Conservation (phyloP, 2,329 filamentous ascomycete species). For the Phyllosticta capitalensis region DNA sequence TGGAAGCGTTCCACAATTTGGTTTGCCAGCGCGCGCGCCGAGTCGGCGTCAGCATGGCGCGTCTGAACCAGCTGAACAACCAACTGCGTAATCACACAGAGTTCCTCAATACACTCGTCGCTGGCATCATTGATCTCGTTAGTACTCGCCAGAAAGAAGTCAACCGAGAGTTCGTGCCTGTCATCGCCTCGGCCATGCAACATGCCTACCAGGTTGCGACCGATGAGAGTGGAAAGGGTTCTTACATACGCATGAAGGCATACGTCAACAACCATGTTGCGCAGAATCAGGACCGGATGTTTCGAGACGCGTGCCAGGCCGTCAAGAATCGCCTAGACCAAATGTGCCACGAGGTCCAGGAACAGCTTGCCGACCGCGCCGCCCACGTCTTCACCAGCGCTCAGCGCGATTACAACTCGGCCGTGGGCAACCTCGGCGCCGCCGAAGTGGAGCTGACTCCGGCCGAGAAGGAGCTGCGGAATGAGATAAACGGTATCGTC, state of each 20-base stretch:
- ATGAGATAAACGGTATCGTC: not conserved
- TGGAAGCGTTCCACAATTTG: slow-evolving; percentile 34
- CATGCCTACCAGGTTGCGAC: slow-evolving; percentile 38
- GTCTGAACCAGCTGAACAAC: slow-evolving; percentile 30
- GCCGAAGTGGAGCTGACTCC: not conserved
- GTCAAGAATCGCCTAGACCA: slow-evolving; percentile 32
- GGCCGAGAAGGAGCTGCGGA: not conserved
- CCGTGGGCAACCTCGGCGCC: slow-evolving; percentile 20
- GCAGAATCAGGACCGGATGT: slow-evolving; percentile 38
- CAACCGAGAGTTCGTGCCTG: slow-evolving; percentile 45
- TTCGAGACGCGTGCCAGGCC: slow-evolving; percentile 33
- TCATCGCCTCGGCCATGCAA: slow-evolving; percentile 38
- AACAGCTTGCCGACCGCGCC: slow-evolving; percentile 34
- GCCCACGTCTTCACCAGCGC: slow-evolving; percentile 35
- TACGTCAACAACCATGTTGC: slow-evolving; percentile 40
- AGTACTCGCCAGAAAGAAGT: slow-evolving; percentile 41
- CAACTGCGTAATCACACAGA: slow-evolving; percentile 35
- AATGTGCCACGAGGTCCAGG: slow-evolving; percentile 36
- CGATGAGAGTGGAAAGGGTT: slow-evolving; percentile 38
- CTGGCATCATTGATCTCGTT: slow-evolving; percentile 27
- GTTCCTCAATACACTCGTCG: slow-evolving; percentile 31
- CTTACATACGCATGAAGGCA: slow-evolving; percentile 43
- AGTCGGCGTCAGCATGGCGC: slow-evolving; percentile 31
- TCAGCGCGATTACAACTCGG: slow-evolving; percentile 28
- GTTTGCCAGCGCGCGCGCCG: slow-evolving; percentile 32